These are phyloP conservation scores for Candida xiaguanensis DNA, from an alignment of 805 yeast genomes.

Conservation along the genomic window DNA sequence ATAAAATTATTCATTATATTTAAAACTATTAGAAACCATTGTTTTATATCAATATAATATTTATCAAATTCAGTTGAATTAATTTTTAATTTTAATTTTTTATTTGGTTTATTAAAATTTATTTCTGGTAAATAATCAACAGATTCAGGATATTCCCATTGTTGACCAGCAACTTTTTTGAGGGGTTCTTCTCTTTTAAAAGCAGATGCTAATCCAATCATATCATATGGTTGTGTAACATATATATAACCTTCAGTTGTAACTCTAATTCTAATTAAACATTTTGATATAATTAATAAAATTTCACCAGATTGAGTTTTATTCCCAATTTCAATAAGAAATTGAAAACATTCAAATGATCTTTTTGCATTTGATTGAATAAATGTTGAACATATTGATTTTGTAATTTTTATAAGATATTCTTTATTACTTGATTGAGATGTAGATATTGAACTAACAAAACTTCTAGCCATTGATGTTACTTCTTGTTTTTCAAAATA, in stretches of 20 bases:
- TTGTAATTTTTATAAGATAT: constrained; percentile 18
- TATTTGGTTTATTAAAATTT: constrained; percentile 39
- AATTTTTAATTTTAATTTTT: constrained; percentile 15
- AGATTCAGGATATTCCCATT: constrained; percentile 63
- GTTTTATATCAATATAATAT: constrained; percentile 38
- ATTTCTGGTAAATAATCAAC: constrained; percentile 45
- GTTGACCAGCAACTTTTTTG: constrained; percentile 17
- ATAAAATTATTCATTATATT: constrained; percentile 49
- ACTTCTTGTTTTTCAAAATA: constrained; percentile 3
- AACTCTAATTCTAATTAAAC: constrained; percentile 52
- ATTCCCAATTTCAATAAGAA: constrained; percentile 34
- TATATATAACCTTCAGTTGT: constrained; percentile 43
- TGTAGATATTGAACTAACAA: constrained; percentile 6
- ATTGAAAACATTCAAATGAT: constrained; percentile 25
- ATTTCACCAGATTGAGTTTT: constrained; percentile 28
- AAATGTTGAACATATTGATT: constrained; percentile 23
- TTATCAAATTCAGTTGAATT: constrained; percentile 3
- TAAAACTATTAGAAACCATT: constrained; percentile 51
- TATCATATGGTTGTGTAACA: constrained; percentile 52
- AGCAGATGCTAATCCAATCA: constrained; percentile 62
- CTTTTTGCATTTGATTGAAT: constrained; percentile 21
- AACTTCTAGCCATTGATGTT: constrained; percentile 8
- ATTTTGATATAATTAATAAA: constrained; percentile 47
- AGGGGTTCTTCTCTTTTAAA: constrained; percentile 43
- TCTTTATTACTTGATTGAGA: constrained; percentile 1